Evolutionary conservation across 306 rosid species (phyloP), one percentile per base, ranked within the genome.

Genomic region (Gastrolobium villosum): DNA sequence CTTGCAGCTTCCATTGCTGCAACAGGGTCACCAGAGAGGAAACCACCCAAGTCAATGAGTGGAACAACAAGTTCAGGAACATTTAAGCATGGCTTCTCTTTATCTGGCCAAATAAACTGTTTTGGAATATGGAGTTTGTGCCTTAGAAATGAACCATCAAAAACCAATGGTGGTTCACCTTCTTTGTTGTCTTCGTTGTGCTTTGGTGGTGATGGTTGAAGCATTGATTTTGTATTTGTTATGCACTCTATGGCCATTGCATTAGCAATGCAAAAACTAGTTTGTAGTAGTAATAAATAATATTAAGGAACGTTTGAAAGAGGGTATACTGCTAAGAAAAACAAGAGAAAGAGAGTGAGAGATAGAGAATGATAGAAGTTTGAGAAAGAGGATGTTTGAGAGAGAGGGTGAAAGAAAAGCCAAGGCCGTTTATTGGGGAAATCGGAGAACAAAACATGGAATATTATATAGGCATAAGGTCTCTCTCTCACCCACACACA

Each of bases 81-180:
- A 13, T 80, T 40, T 7, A 65, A 32, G 70, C 84, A 73, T 8
- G 96, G 99, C 69, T 87, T 92, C 34, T 96, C 99, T 2, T 87
- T 82, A 54, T 96, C 99, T 0, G 98, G 98, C 99, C 99, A 96
- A 35, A 93, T 86, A 79, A 93, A 96, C 37, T 96, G 94, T 6
- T 45, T n/a, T 6, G 99, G 99, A 6, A 96, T 86, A 61, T 81
- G 65, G 0, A 77, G 41, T 63, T 89, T 81, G 87, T 85, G 64
- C 3, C 80, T 68, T 1, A 96, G 72, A 39, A 91, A 67, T 1
- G 97, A 86, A 39, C 97, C 94, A 57, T 96, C 97, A 45, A 93
- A 96, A 56, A 90, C 92, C 10, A 93, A 59, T 50, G 82, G 49
- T 20, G 76, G 8, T 50, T 82, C 83, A 15, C 84, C 74, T 13